phyloP scores from a whole-genome alignment of 345 rosid species.

The Jatropha curcas region DNA sequence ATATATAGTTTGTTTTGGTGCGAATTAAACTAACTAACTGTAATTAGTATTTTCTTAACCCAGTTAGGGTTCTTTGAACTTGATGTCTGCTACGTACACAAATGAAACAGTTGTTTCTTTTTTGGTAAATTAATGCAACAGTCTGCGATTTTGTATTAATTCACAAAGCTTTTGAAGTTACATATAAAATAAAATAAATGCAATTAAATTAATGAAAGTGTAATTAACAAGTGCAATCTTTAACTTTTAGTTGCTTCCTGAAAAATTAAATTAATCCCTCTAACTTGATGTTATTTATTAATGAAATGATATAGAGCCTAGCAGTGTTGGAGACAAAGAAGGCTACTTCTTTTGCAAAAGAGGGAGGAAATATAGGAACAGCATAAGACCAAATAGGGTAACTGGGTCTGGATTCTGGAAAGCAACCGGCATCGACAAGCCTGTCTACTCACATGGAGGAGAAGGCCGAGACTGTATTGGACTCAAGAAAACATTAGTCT shows the following conservation, averaged over 20 bases:
- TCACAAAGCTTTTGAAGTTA: no score
- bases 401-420: slow-evolving; percentile 98
- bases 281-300: no score
- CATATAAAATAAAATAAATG: no score
- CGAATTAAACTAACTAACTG: background rate
- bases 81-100: background rate
- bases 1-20: background rate
- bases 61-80: background rate
- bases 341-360: slow-evolving; percentile 86
- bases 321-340: slow-evolving; percentile 53
- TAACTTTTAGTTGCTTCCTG: no score
- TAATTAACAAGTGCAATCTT: no score
- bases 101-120: no score
- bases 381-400: slow-evolving; percentile 90
- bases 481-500: slow-evolving; percentile 86
- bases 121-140: no score
- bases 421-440: slow-evolving; percentile 95
- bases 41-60: background rate
- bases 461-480: slow-evolving; percentile 59
- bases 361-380: slow-evolving; percentile 89
- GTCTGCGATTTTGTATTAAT: no score
- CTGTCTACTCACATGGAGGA: slow-evolving; percentile 42
- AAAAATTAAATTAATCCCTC: no score
- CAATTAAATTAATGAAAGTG: no score
- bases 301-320: slow-evolving; percentile 40